Evolutionary conservation across 768 basidiomycete genomes (phyloP).

Genomic region (Thelephora ganbajun): DNA sequence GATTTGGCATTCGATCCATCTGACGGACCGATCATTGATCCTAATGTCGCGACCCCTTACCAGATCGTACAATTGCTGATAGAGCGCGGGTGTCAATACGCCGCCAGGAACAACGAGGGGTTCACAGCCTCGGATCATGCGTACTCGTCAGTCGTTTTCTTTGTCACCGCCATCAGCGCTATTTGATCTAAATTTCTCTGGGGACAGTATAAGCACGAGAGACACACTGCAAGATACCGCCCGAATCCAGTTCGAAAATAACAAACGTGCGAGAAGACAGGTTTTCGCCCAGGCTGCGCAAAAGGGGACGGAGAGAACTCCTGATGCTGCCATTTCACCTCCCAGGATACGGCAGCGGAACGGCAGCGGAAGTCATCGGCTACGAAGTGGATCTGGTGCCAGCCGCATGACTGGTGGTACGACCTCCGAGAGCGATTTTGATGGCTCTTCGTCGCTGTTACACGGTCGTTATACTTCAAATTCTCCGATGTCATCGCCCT

Average conservation of each 20-base stretch:
- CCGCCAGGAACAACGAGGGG: constrained; percentile 77
- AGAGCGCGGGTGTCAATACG: constrained; percentile 76
- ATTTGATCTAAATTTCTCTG: constrained; percentile 1
- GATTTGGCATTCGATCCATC: neutral
- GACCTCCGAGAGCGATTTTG: constrained; percentile 59
- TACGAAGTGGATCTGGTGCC: constrained; percentile 73
- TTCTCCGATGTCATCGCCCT: constrained; percentile 18
- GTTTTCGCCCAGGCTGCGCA: constrained; percentile 64
- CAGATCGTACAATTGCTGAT: constrained; percentile 79
- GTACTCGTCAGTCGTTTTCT: constrained; percentile 48
- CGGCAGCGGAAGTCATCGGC: constrained; percentile 28
- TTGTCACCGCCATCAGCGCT: constrained; percentile 12
- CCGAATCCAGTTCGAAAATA: constrained; percentile 62
- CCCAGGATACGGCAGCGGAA: constrained; percentile 15
- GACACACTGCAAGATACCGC: constrained; percentile 75
- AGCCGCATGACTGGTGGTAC: constrained; percentile 48
- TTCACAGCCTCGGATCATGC: constrained; percentile 91
- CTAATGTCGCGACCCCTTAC: neutral
- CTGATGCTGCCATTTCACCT: constrained; percentile 17
- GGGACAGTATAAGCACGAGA: constrained; percentile 48
- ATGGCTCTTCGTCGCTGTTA: constrained; percentile 25
- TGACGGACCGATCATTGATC: constrained; percentile 12
- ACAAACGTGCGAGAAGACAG: constrained; percentile 59
- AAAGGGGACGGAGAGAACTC: constrained; percentile 48
- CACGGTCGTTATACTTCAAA: constrained; percentile 32